Evolutionary conservation across 495 filamentous ascomycete genomes (phyloP), one percentile per base, ranked within the genome.

Genomic region (Aspergillus panamensis): DNA sequence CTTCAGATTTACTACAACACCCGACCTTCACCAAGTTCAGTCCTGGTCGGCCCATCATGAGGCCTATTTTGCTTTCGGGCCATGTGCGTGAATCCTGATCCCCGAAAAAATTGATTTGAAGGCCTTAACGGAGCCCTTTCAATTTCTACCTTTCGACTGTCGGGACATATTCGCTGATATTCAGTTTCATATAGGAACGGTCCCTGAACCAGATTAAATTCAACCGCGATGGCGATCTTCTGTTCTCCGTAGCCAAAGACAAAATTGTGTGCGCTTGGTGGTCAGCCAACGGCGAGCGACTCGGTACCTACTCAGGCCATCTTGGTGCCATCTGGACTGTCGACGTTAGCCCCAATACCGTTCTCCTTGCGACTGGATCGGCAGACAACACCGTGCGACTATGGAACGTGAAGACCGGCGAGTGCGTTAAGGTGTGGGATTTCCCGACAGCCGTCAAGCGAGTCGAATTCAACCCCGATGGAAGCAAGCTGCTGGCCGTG

Each of bases 311-410:
- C 77, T 84, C 89, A 68, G 94, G 94, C 68, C 94, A 99, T 80
- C 87, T 93, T 69, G 94, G 94, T 73, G 95, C 94, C 59, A 87
- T 99, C 74, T 99, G 94, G 94, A 96, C 92, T 54, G 89, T 99
- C 70, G 95, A 97, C 68, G 89, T 97, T 62, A 91, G 96, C 80
- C 92, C 94, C 61, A 94, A 91, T 66, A 91, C 89, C 62, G 90
- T 89, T 60, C 83, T 97, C 67, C 88, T 97, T 69, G 94, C 93
- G 57, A 94, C 90, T 51, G 94, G 94, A 50, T 92, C 90, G 62
- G 94, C 94, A 73, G 94, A 99, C 80, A 97, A 97, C 80, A 96
- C 94, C 16, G 92, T 97, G 68, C 87, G 91, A 64, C 80, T 99
- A 69, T 99, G 94, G 94, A 92, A 99, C 69, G 83, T 97, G 69